phyloP scores from a whole-genome alignment of 176 grass and related monocot genomes.

The Triticum urartu region DNA sequence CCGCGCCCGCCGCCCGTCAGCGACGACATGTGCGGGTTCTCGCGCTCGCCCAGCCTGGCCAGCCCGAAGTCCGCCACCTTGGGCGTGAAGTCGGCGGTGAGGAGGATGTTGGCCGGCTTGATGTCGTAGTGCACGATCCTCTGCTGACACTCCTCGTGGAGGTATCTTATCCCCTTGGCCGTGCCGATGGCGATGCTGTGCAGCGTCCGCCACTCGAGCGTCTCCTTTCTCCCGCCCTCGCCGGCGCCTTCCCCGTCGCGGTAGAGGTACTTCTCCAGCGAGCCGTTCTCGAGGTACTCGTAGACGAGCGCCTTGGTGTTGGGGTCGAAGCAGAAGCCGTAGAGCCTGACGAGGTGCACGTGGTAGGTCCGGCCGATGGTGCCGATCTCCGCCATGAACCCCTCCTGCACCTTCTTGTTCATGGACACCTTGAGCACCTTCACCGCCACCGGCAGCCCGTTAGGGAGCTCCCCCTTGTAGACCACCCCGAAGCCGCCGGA shows the following conservation, averaged over 20 bases:
- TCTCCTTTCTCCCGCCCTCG: background rate
- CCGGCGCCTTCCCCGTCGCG: background rate
- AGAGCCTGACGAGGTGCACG: slow-evolving; percentile 69
- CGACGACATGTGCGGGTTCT: slow-evolving; percentile 29
- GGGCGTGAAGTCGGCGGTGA: slow-evolving; percentile 42
- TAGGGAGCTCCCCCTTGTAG: slow-evolving; percentile 51
- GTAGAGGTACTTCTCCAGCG: slow-evolving; percentile 65
- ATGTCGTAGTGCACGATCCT: slow-evolving; percentile 76
- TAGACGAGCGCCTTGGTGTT: slow-evolving; percentile 65
- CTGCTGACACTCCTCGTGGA: slow-evolving; percentile 71
- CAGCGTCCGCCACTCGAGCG: slow-evolving; percentile 45
- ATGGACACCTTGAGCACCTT: slow-evolving; percentile 59
- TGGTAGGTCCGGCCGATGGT: slow-evolving; percentile 73
- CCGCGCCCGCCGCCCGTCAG: slow-evolving; percentile 46
- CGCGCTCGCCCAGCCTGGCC: slow-evolving; percentile 37
- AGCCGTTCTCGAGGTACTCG: slow-evolving; percentile 74
- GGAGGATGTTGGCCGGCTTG: slow-evolving; percentile 61
- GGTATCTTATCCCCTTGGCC: slow-evolving; percentile 66
- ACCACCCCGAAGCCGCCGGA: slow-evolving; percentile 73
- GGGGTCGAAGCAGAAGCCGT: slow-evolving; percentile 76
- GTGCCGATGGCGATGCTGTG: slow-evolving; percentile 52
- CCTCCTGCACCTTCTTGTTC: slow-evolving; percentile 51
- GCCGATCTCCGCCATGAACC: slow-evolving; percentile 76
- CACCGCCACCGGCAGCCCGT: slow-evolving; percentile 46
- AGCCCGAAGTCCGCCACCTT: slow-evolving; percentile 75